These are phyloP conservation scores for Microascus cirrosus DNA, from an alignment of 2,329 filamentous ascomycete species.

Conservation along the genomic window DNA sequence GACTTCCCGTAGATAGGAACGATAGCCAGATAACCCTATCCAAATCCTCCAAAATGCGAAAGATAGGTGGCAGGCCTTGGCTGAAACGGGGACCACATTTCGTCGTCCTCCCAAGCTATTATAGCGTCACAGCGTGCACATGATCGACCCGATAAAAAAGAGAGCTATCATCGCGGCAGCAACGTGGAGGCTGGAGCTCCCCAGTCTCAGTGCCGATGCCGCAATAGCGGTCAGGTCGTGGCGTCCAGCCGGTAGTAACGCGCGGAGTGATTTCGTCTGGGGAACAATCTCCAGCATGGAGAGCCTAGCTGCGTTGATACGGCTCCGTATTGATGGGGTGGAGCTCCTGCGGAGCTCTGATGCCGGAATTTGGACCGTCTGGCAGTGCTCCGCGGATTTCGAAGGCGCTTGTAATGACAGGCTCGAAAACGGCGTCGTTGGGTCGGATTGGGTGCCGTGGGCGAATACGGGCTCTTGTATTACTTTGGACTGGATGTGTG, in stretches of 20 bases:
- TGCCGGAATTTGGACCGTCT: neutral
- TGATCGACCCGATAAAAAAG: neutral
- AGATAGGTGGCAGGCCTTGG: neutral
- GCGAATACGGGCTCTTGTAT: neutral
- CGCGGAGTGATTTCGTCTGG: neutral
- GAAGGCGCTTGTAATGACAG: neutral
- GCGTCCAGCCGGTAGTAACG: neutral
- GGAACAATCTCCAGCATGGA: neutral
- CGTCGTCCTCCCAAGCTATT: neutral
- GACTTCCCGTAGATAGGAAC: neutral
- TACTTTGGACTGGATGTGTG: neutral
- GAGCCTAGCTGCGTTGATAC: neutral
- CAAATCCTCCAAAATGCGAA: neutral
- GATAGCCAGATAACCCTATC: neutral
- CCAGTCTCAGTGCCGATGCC: neutral
- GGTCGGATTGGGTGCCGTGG: neutral
- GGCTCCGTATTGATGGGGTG: neutral
- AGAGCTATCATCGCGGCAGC: neutral
- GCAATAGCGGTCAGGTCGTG: neutral
- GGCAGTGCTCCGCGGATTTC: neutral
- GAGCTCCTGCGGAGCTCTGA: neutral
- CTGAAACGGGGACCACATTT: neutral
- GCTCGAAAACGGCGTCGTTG: neutral
- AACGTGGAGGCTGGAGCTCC: neutral
- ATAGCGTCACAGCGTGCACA: neutral